phyloP scores from a whole-genome alignment of 2,329 filamentous ascomycete genomes.

The Chalara sp. region DNA sequence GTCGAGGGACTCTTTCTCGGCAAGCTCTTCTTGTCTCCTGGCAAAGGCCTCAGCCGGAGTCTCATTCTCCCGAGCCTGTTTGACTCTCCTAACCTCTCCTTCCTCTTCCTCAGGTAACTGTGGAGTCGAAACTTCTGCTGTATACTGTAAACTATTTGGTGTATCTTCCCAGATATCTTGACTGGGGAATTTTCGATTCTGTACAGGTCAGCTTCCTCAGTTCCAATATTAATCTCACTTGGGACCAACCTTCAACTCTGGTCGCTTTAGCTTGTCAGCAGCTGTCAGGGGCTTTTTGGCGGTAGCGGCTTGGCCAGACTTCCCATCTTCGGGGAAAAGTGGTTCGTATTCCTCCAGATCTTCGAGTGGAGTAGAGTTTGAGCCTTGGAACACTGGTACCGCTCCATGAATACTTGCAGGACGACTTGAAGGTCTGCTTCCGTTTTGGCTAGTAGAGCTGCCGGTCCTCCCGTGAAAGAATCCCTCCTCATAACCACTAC shows the following conservation, averaged over 20 bases:
- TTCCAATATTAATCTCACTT: not conserved
- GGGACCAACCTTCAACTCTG: slow-evolving; percentile 34
- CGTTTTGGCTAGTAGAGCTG: slow-evolving; percentile 36
- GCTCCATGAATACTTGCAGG: slow-evolving; percentile 56
- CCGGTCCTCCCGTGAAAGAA: slow-evolving; percentile 36
- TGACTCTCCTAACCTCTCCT: slow-evolving; percentile 1
- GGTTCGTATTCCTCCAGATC: slow-evolving; percentile 94
- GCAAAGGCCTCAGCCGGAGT: slow-evolving; percentile 61
- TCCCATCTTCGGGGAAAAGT: slow-evolving; percentile 72
- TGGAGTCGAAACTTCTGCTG: slow-evolving; percentile 78
- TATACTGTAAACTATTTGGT: slow-evolving; percentile 73
- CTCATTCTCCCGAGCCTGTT: slow-evolving; percentile 22
- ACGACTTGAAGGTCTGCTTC: slow-evolving; percentile 50
- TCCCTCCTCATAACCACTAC: slow-evolving; percentile 46
- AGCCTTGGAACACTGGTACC: slow-evolving; percentile 34
- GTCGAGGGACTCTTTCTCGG: slow-evolving; percentile 44
- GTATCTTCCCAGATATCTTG: slow-evolving; percentile 97
- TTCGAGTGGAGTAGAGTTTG: slow-evolving; percentile 66
- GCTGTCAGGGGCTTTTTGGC: slow-evolving; percentile 43
- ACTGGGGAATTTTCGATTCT: slow-evolving; percentile 73
- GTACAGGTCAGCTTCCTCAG: not conserved
- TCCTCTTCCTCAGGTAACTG: slow-evolving; percentile 46
- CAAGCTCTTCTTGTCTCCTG: slow-evolving; percentile 57
- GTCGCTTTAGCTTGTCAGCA: slow-evolving; percentile 48
- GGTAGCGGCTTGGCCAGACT: slow-evolving; percentile 39